A percentile compares a stretch with the other conserved stretches of the same genome.
These are phyloP conservation scores for Rhodotorula kratochvilovae DNA, from an alignment of 768 basidiomycete species.

Conservation along the genomic window DNA sequence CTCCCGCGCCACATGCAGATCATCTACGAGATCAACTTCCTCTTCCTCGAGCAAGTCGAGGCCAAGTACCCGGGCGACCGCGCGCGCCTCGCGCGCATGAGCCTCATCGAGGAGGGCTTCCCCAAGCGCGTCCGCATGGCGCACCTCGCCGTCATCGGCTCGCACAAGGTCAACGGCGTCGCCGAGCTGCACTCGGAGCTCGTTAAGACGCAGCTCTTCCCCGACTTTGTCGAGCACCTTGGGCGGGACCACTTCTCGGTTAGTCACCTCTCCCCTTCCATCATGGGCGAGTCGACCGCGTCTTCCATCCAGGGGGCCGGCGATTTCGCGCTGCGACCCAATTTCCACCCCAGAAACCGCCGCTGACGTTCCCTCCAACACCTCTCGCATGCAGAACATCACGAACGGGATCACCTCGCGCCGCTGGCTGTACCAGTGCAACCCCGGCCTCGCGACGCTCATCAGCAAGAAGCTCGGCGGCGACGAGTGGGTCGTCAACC, in stretches of 20 bases:
- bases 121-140: slow-evolving; percentile 62
- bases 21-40: slow-evolving; percentile 55
- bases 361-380: slow-evolving; percentile 51
- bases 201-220: slow-evolving; percentile 56
- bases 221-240: slow-evolving; percentile 72
- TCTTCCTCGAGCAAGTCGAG: slow-evolving; percentile 65
- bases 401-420: slow-evolving; percentile 84
- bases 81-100: slow-evolving; percentile 69
- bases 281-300: no score
- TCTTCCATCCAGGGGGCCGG: no score
- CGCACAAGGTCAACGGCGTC: slow-evolving; percentile 88
- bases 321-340: no score
- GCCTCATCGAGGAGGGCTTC: slow-evolving; percentile 67
- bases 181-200: slow-evolving; percentile 92
- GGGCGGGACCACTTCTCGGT: slow-evolving; percentile 53
- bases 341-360: no score
- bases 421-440: slow-evolving; percentile 85
- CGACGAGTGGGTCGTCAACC: slow-evolving; percentile 77
- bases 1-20: slow-evolving; percentile 73
- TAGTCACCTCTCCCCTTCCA: no score
- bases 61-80: slow-evolving; percentile 82
- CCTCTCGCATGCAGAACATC: slow-evolving; percentile 57
- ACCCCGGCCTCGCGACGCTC: slow-evolving; percentile 76
- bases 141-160: slow-evolving; percentile 79
- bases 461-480: slow-evolving; percentile 78